phyloP scores from a whole-genome alignment of 768 basidiomycete genomes.

The Phaffia australis region DNA sequence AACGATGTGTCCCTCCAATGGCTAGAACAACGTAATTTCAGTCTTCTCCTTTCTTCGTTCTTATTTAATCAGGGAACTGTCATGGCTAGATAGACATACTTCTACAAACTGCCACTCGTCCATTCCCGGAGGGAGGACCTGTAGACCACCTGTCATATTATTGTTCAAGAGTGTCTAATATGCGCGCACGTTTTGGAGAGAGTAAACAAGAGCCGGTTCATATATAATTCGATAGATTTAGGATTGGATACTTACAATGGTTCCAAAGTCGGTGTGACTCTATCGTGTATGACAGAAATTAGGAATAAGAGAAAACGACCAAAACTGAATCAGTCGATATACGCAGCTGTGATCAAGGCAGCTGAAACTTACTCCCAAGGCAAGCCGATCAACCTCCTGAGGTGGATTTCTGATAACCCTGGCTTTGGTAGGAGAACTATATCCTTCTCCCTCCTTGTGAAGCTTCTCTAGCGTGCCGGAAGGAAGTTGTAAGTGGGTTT shows the following conservation, averaged over 20 bases:
- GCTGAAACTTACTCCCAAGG: slow-evolving; percentile 10
- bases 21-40: neutral
- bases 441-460: slow-evolving; percentile 14
- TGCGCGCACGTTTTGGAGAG: neutral
- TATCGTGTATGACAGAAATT: neutral
- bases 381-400: slow-evolving; percentile 5
- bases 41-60: neutral
- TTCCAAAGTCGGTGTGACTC: slow-evolving; percentile 25
- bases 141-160: slow-evolving; percentile 24
- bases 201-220: too few relatives aligned
- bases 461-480: neutral
- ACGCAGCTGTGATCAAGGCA: neutral
- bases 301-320: neutral
- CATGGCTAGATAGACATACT: neutral
- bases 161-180: slow-evolving; percentile 19
- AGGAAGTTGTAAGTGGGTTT: slow-evolving; percentile 9
- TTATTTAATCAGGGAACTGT: too few relatives aligned
- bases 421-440: slow-evolving; percentile 16
- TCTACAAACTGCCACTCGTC: slow-evolving; percentile 23
- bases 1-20: slow-evolving; percentile 13
- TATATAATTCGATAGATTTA: neutral
- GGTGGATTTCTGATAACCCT: slow-evolving; percentile 23
- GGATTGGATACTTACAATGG: slow-evolving; percentile 1
- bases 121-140: slow-evolving; percentile 21
- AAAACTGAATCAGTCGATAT: too few relatives aligned